Evolutionary conservation across 331 rosid genomes (phyloP).

Genomic region (Prunus yedoensis): DNA sequence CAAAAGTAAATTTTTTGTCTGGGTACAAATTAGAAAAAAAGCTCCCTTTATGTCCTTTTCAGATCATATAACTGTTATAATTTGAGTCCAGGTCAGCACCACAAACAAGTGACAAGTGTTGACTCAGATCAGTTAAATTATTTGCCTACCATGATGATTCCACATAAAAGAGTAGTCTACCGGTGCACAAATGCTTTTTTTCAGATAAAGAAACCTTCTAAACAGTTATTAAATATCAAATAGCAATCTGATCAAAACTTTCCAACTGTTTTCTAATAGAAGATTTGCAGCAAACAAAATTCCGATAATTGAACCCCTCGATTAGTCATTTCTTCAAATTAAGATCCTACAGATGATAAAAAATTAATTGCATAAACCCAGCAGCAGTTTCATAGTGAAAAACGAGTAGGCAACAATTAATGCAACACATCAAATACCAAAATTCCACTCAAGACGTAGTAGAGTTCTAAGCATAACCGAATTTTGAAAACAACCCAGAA

Average conservation of each 20-base stretch:
- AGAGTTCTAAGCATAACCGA: neutral
- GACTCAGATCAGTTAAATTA: constrained; percentile 11
- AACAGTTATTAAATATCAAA: constrained; percentile 2
- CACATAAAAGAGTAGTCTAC: neutral
- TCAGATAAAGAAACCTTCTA: constrained; percentile 15
- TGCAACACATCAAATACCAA: neutral
- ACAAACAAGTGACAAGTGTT: neutral
- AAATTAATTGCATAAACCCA: neutral
- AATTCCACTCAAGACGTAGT: neutral
- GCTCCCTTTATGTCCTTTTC: neutral
- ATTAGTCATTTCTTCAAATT: neutral
- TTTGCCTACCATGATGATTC: neutral
- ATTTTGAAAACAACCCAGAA: neutral
- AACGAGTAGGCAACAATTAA: neutral
- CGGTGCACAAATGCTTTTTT: neutral
- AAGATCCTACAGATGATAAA: neutral
- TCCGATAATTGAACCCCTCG: neutral
- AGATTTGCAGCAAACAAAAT: neutral
- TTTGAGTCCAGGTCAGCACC: constrained; percentile 2
- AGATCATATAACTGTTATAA: neutral
- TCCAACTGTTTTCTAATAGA: neutral
- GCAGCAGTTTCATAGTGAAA: neutral
- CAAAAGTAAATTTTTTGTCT: neutral
- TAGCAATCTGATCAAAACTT: neutral
- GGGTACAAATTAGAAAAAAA: neutral